phyloP scores from a whole-genome alignment of 23 red algal genomes.

The Cyanidium caldarium region DNA sequence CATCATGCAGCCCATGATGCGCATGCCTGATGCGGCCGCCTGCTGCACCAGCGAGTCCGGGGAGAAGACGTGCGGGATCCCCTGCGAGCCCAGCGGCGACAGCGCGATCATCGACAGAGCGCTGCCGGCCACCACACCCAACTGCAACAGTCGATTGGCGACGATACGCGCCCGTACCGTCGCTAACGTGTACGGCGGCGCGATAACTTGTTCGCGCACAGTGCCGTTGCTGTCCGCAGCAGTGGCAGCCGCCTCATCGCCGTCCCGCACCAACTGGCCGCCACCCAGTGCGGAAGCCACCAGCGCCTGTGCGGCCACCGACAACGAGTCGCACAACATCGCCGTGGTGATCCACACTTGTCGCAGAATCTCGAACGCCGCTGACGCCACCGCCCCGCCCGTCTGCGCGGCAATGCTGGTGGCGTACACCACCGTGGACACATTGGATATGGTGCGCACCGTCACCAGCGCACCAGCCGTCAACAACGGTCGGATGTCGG shows the following conservation, averaged over 20 bases:
- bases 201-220: background rate
- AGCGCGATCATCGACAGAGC: slow-evolving; percentile 23
- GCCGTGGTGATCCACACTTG: slow-evolving; percentile 67
- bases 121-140: slow-evolving; percentile 49
- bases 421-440: slow-evolving; percentile 58
- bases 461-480: slow-evolving; percentile 57
- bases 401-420: slow-evolving; percentile 44
- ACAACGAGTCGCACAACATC: slow-evolving; percentile 60
- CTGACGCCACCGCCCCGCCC: slow-evolving; percentile 45
- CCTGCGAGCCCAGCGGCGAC: slow-evolving; percentile 21
- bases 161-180: slow-evolving; percentile 11
- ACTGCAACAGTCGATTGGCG: slow-evolving; percentile 39
- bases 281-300: slow-evolving; percentile 48
- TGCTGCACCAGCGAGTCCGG: slow-evolving; percentile 43
- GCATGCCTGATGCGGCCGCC: slow-evolving; percentile 30
- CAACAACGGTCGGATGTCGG: slow-evolving; percentile 48
- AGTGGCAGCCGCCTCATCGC: background rate
- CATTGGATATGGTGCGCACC: slow-evolving; percentile 61
- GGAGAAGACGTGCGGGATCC: slow-evolving; percentile 46
- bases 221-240: background rate
- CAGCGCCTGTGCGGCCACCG: slow-evolving; percentile 72
- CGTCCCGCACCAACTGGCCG: background rate
- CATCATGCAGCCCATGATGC: slow-evolving; percentile 55
- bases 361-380: slow-evolving; percentile 66
- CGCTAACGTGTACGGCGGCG: background rate